Evolutionary conservation across 2,329 filamentous ascomycete species (phyloP), one percentile per base, ranked within the genome.

Genomic region (Fusarium sp.): DNA sequence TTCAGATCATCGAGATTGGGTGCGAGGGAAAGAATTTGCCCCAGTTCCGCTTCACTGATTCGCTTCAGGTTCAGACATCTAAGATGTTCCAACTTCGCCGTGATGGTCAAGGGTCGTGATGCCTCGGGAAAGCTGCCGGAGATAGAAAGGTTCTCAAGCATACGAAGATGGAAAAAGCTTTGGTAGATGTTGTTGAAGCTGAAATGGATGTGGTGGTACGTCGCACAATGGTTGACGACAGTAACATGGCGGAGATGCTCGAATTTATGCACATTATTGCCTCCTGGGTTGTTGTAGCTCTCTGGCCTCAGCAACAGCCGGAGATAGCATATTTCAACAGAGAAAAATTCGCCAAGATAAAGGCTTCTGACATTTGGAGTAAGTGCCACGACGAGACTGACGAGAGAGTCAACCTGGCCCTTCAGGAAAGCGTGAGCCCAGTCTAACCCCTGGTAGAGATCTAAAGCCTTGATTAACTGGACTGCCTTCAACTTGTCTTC

Each of bases 281-380:
- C n/a, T 3, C 1, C n/a, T 14, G 6, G 17, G 33, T 1, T 7
- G 4, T 6, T 15, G 26, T 17, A 31, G 14, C 8, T 42, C 35
- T 7, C 44, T 0, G 44, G 44, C 10, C 1, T 3, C 4, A 68
- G 10, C 11, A 68, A 5, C 10, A 33, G 1, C 22, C 22, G 41
- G 15, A 66, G 28, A 1, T n/a, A 48, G 13, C 3, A 10, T 6
- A 45, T 24, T 5, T 68, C 45, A 17, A 38, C 20, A 7, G 45
- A 24, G 7, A 59, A 60, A 10, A 48, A 31, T 1, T 12, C 18
- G 3, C 52, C 66, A 1, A 66, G 47, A 17, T 18, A 58, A 2
- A 68, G 20, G 2, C 5, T 36, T 22, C 10, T 48, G 17, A 60
- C 7, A 2, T 11, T 47, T 4, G 66, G 54, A 3, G 54, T 13